Evolutionary conservation across 2,329 filamentous ascomycete genomes (phyloP), one percentile per base, ranked within the genome.

Genomic region (Exophiala oligosperma): DNA sequence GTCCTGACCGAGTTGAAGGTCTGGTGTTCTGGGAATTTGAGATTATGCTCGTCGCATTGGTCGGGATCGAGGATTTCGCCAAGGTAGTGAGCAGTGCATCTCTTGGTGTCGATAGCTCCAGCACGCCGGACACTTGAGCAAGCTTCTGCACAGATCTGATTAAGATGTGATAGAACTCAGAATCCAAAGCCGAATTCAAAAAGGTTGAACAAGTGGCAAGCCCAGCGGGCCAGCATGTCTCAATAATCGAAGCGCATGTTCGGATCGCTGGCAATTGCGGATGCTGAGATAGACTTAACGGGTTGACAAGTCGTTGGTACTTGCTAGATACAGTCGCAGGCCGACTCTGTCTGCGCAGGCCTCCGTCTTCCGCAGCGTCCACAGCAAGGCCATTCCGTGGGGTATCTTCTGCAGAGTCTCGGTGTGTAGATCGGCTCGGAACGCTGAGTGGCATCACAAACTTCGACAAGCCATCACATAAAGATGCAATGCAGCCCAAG

Each of bases 201-300:
- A 97, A 99, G 0, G 93, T 97, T 0, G 94, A 99, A 67, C 92
- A 97, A 1, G 92, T 94, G 1, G 94, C 93, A 49, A 99, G 83
- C 40, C 97, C 87, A 11, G 94, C 94, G 48, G 94, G 94, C 94
- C 94, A 99, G 72, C 93, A 97, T 65, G 90, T 84, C 3, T 95
- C 91, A 24, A 99, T 89, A 54, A 99, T 88, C 8, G 83, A 83
- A 11, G 91, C 91, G 67, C 91, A 93, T 1, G 86, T 85, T 68
- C 87, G 84, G 56, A 97, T 85, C 50, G 91, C 88, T 1, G 79
- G 71, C 52, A 86, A 81, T 7, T 91, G 79, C 0, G 89, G 83
- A 68, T 95, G 90, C 40, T 89, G 85, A 60, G 87, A 84, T 6
- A 96, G 74, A 1, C 81, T 81, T 2, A 99, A 77, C 1, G 94